Conservation (phyloP, 768 basidiomycete genomes). For the Thelephora ganbajun region DNA sequence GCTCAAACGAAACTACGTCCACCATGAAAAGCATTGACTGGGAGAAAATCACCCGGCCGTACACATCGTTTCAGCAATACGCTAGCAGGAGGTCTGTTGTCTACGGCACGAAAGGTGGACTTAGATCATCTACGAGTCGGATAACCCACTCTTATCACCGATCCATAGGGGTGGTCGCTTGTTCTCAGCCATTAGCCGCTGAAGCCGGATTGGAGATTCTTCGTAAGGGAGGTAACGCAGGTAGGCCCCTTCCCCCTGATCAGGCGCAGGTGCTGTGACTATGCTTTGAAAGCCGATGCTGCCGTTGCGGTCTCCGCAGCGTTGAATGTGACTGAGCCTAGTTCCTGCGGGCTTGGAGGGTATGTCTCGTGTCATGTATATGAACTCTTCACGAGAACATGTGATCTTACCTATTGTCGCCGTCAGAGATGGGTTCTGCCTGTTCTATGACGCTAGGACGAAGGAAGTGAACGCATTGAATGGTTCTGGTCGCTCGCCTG, state of each 20-base stretch:
- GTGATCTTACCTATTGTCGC: background rate
- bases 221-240: conserved; percentile 90
- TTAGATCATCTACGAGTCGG: conserved; percentile 60
- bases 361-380: conserved; percentile 17
- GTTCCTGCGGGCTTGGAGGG: conserved; percentile 89
- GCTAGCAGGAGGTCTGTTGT: conserved; percentile 74
- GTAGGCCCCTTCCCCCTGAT: conserved; percentile 22
- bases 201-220: conserved; percentile 89
- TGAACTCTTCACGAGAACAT: background rate
- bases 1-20: no score
- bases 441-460: conserved; percentile 78
- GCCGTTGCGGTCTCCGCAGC: conserved; percentile 91
- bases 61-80: conserved; percentile 55
- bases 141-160: conserved; percentile 38
- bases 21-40: conserved; percentile 29
- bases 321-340: conserved; percentile 83
- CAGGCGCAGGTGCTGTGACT: background rate
- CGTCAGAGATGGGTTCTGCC: conserved; percentile 74
- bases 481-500: conserved; percentile 81
- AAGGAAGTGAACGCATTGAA: conserved; percentile 83
- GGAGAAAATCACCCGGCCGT: conserved; percentile 52
- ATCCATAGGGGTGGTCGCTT: conserved; percentile 54
- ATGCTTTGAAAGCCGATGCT: conserved; percentile 52
- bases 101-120: conserved; percentile 26
- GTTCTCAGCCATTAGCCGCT: conserved; percentile 83